Percentiles rank a stretch among this genome's conserved stretches.
phyloP scores from a whole-genome alignment of 768 basidiomycete genomes.

The Suillus bovinus region DNA sequence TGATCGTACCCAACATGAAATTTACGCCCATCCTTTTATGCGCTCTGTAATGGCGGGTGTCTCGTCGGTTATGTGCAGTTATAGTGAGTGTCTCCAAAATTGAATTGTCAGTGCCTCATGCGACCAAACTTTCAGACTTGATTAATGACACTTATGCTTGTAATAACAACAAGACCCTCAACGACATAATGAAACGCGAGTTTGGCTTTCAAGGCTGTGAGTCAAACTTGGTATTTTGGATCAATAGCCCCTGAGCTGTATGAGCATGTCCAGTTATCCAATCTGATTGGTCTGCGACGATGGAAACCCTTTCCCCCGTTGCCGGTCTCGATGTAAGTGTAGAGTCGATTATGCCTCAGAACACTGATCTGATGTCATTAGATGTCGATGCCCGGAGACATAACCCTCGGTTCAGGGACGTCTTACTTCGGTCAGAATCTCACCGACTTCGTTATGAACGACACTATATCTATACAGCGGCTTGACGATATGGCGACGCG shows the following conservation, averaged over 20 bases:
- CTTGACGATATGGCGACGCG: slow-evolving; percentile 75
- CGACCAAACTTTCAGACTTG: slow-evolving; percentile 40
- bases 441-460: slow-evolving; percentile 57
- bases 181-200: slow-evolving; percentile 64
- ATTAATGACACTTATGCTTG: slow-evolving; percentile 64
- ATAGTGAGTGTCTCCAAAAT: slow-evolving; percentile 38
- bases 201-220: slow-evolving; percentile 67
- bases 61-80: slow-evolving; percentile 67
- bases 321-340: slow-evolving; percentile 58
- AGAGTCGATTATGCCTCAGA: too few relatives aligned
- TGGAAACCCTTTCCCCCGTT: slow-evolving; percentile 48
- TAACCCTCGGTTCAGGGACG: slow-evolving; percentile 36
- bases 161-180: slow-evolving; percentile 60
- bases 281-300: slow-evolving; percentile 70
- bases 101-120: slow-evolving; percentile 7
- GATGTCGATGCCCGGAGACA: slow-evolving; percentile 78
- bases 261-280: slow-evolving; percentile 38
- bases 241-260: slow-evolving; percentile 1
- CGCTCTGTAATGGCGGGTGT: slow-evolving; percentile 66
- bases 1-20: slow-evolving; percentile 51
- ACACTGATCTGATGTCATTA: slow-evolving; percentile 22
- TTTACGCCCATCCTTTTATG: slow-evolving; percentile 58
- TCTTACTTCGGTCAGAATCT: slow-evolving; percentile 40
- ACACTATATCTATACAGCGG: slow-evolving; percentile 55
- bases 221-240: slow-evolving; percentile 4